Evolutionary conservation across 2,329 filamentous ascomycete genomes (phyloP).

Genomic region (Atkinsonella texensis): DNA sequence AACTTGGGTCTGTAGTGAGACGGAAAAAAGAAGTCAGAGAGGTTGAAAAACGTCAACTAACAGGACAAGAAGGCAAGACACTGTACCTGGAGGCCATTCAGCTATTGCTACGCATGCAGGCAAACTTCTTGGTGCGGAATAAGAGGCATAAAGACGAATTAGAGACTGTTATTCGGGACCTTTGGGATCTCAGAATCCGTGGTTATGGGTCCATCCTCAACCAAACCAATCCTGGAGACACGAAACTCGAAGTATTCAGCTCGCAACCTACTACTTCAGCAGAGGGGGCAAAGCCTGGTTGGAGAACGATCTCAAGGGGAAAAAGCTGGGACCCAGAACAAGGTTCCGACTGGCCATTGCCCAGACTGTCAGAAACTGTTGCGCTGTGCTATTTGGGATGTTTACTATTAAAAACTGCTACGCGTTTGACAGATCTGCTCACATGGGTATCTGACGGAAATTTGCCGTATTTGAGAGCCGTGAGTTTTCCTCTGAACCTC

Average conservation of each 20-base stretch:
- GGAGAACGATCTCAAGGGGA: constrained; percentile 19
- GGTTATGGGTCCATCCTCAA: constrained; percentile 26
- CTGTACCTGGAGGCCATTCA: constrained; percentile 80
- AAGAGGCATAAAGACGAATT: constrained; percentile 60
- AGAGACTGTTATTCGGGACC: constrained; percentile 66
- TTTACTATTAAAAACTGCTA: constrained; percentile 61
- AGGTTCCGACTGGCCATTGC: constrained; percentile 41
- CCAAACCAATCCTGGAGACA: constrained; percentile 14
- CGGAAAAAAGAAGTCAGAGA: constrained; percentile 46
- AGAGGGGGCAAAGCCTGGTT: constrained; percentile 13
- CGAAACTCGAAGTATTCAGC: constrained; percentile 25
- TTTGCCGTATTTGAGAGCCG: constrained; percentile 60
- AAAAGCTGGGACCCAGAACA: constrained; percentile 33
- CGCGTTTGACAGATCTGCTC: constrained; percentile 61
- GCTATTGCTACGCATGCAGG: constrained; percentile 71
- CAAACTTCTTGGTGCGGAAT: constrained; percentile 56
- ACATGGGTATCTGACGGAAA: constrained; percentile 55
- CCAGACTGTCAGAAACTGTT: constrained; percentile 62
- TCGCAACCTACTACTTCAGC: constrained; percentile 19
- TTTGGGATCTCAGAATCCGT: constrained; percentile 65
- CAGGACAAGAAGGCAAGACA: constrained; percentile 57
- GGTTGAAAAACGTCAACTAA: constrained; percentile 42
- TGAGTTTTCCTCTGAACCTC: constrained; percentile 22
- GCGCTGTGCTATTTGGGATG: constrained; percentile 70
- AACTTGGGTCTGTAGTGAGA: constrained; percentile 40